Evolutionary conservation across 2,329 filamentous ascomycete genomes (phyloP).

Genomic region (Exophiala oligosperma): DNA sequence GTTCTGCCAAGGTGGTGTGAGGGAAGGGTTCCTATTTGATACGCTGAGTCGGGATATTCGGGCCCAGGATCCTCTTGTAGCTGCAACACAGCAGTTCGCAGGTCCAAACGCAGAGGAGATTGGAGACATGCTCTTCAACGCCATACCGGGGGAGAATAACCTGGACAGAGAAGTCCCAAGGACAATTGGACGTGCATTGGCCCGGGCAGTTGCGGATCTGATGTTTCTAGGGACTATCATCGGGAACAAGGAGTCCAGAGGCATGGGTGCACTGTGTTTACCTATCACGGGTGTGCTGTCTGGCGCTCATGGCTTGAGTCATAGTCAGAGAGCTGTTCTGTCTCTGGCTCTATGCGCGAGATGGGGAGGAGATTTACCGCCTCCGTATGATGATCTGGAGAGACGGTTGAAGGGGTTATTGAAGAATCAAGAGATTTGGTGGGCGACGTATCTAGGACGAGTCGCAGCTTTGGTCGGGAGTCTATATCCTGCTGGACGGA

Average conservation of each 20-base stretch:
- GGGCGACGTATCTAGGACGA: conserved; percentile 35
- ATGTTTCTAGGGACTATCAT: conserved; percentile 35
- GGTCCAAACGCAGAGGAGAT: conserved; percentile 47
- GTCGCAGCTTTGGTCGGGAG: conserved; percentile 33
- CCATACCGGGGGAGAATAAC: conserved; percentile 40
- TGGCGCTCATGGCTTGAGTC: conserved; percentile 37
- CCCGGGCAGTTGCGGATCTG: conserved; percentile 35
- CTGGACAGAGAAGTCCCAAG: conserved; percentile 30
- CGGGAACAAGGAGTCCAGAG: conserved; percentile 36
- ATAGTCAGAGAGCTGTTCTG: conserved; percentile 36
- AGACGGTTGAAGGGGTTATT: conserved; percentile 33
- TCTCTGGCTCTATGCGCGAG: conserved; percentile 37
- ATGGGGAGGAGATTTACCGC: conserved; percentile 33
- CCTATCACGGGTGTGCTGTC: conserved; percentile 37
- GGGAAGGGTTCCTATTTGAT: conserved; percentile 74
- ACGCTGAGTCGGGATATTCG: conserved; percentile 58
- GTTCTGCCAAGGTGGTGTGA: conserved; percentile 85
- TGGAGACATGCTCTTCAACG: conserved; percentile 47
- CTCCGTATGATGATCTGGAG: conserved; percentile 34
- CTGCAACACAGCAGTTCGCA: conserved; percentile 58
- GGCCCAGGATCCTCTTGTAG: conserved; percentile 65
- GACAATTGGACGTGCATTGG: conserved; percentile 30
- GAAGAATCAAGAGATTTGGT: conserved; percentile 38
- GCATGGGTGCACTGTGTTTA: conserved; percentile 34
- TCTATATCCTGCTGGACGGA: conserved; percentile 35